Conservation (phyloP, 169 alveolate genomes). For the Neospora caninum region DNA sequence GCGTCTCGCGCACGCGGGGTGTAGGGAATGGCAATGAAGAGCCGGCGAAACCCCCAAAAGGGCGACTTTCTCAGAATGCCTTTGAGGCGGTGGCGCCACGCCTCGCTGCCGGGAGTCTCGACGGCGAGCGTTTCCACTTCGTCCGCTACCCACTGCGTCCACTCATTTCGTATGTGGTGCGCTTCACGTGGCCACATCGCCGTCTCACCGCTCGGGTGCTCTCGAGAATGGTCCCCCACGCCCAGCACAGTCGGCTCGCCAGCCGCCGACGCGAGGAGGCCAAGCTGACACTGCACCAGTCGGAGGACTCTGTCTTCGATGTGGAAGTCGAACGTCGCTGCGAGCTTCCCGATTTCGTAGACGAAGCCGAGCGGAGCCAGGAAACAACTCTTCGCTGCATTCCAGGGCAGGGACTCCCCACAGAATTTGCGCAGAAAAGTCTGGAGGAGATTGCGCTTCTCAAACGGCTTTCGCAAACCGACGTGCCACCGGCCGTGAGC, state of each 20-base stretch:
- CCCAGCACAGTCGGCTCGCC: neutral
- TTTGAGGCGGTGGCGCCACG: conserved; percentile 7
- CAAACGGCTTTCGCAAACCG: conserved; percentile 30
- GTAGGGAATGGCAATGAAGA: neutral
- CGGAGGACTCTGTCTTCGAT: neutral
- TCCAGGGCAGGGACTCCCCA: conserved; percentile 23
- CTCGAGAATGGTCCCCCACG: neutral
- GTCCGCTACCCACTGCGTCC: conserved; percentile 4
- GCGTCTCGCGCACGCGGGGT: neutral
- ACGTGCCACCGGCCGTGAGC: neutral
- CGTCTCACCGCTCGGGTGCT: neutral
- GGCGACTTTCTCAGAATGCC: conserved; percentile 22
- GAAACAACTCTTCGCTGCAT: neutral
- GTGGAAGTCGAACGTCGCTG: neutral
- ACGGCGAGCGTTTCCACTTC: neutral
- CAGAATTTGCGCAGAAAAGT: conserved; percentile 8
- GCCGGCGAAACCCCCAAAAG: conserved; percentile 27
- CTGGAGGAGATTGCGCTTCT: conserved; percentile 5
- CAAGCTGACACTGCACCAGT: neutral
- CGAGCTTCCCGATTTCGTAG: conserved; percentile 6
- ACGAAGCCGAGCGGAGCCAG: conserved; percentile 1
- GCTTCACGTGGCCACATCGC: neutral
- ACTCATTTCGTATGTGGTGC: neutral
- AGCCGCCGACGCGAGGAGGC: neutral
- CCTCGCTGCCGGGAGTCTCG: neutral